Base-by-base conservation (phyloP, 371 early-diverging fungal species). In the Conidiobolus incongruus region DNA sequence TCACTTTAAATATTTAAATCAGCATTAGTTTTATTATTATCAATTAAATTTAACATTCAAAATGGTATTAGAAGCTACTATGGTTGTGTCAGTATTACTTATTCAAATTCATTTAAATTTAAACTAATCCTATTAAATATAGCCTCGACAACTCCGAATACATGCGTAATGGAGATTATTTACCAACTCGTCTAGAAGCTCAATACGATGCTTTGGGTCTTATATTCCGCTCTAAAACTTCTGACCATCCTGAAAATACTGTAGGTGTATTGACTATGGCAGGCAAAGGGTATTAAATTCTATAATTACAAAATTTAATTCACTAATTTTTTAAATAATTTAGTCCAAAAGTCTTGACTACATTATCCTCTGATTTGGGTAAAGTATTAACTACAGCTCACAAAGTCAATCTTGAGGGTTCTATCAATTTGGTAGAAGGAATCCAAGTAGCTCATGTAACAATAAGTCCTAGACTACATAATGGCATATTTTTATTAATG, bases 71-170 rank as follows among this genome's bases (percentile, higher is more conserved):
- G 79, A 80, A 53, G 81, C 81, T 31, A 72, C 77, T 31, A 67
- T 79, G 47, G 48, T 79, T 48, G 66, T 77, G 75, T 74, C 61
- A 28, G 65, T 47, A 35, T 17, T 40, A 20, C 2, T n/a, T 20
- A 23, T 16, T 29, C 20, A 23, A 28, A 17, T 22, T 37, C 24
- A n/a, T 34, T 11, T 19, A 21, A 15, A 12, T 26, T 17, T 17
- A 5, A 21, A 26, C 30, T 16, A 13, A 26, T 20, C 30, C n/a
- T 17, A 5, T 15, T 38, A 24, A 22, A 33, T 24, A 38, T 47
- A 88, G 89, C n/a, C 62, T 92, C 45, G 96, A 95, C 60, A 98
- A 95, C 67, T 95, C 93, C 26, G 94, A 96, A 60, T 96, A 89
- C 89, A 84, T 92, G 82, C 71, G 96, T 54, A 96, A 97, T 53